phyloP scores from a whole-genome alignment of 164 flowering plant genomes.

The Berberis vulgaris region DNA sequence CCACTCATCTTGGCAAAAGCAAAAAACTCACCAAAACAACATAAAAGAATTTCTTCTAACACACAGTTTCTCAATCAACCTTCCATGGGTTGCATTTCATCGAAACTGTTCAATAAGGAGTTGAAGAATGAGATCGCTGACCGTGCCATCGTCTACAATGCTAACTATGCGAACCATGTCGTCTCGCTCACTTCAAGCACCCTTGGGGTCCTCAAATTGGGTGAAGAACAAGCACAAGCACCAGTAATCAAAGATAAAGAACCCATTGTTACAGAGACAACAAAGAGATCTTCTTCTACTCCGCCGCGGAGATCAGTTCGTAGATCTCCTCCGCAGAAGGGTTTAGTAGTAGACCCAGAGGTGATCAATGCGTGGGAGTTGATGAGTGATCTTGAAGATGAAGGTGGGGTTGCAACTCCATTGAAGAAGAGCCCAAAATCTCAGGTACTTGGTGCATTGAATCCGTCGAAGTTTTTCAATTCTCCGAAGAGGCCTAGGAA shows the following conservation, averaged over 20 bases:
- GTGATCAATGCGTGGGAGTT: constrained; percentile 87
- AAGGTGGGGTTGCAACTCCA: neutral
- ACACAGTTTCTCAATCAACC: neutral
- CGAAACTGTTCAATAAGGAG: constrained; percentile 49
- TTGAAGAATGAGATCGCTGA: constrained; percentile 25
- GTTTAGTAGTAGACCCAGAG: constrained; percentile 27
- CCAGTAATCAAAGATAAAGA: neutral
- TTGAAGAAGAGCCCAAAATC: neutral
- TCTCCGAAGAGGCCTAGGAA: constrained; percentile 50
- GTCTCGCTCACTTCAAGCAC: constrained; percentile 94
- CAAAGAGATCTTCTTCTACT: constrained; percentile 23
- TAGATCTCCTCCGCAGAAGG: constrained; percentile 10
- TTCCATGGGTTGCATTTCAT: constrained; percentile 83
- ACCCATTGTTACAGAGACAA: neutral
- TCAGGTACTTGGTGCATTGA: neutral
- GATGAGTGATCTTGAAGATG: constrained; percentile 81
- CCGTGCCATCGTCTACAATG: constrained; percentile 18
- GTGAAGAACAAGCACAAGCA: constrained; percentile 19
- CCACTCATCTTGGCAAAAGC: too few species aligned
- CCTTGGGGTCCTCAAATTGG: constrained; percentile 68
- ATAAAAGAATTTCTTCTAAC: neutral
- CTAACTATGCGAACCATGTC: constrained; percentile 34
- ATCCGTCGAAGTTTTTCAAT: neutral
- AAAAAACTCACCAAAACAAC: neutral
- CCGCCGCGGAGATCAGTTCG: constrained; percentile 5